Percentiles rank a stretch among this genome's conserved stretches.
Evolutionary conservation across 805 yeast genomes (phyloP).

Genomic region (Zygosaccharomyces bisporus): DNA sequence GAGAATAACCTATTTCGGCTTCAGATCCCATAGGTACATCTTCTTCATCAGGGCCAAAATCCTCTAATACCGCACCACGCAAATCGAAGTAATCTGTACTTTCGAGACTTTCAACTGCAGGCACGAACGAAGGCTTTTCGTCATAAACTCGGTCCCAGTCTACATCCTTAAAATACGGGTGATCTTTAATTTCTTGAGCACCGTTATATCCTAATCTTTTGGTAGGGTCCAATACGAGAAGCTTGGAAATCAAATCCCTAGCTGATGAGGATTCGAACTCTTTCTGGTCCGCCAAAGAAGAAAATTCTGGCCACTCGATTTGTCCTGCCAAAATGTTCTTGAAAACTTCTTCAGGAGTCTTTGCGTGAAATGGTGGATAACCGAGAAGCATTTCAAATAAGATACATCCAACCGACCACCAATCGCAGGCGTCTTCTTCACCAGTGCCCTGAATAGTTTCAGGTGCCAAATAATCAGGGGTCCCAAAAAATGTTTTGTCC

Average conservation of each 20-base stretch:
- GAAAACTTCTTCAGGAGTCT: constrained; percentile 75
- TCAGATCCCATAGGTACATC: constrained; percentile 6
- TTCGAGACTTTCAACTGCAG: constrained; percentile 72
- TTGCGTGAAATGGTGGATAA: constrained; percentile 89
- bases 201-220: constrained; percentile 76
- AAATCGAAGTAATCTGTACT: constrained; percentile 87
- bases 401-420: constrained; percentile 99
- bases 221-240: constrained; percentile 61
- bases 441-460: constrained; percentile 85
- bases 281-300: constrained; percentile 48
- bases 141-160: constrained; percentile 71
- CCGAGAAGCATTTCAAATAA: constrained; percentile 90
- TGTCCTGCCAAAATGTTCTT: constrained; percentile 68
- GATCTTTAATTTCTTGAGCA: constrained; percentile 70
- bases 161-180: constrained; percentile 69
- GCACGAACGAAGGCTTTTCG: constrained; percentile 80
- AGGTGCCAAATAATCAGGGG: constrained; percentile 97
- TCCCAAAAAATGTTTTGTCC: constrained; percentile 77
- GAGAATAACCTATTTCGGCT: constrained; percentile 33
- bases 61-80: constrained; percentile 75
- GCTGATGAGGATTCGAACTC: constrained; percentile 61
- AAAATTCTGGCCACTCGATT: constrained; percentile 79
- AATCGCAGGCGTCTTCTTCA: constrained; percentile 63
- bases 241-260: constrained; percentile 61
- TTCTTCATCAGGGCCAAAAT: constrained; percentile 29